These are phyloP conservation scores for Backusella mclennaniae DNA, from an alignment of 192 early-diverging fungal genomes.

Conservation along the genomic window DNA sequence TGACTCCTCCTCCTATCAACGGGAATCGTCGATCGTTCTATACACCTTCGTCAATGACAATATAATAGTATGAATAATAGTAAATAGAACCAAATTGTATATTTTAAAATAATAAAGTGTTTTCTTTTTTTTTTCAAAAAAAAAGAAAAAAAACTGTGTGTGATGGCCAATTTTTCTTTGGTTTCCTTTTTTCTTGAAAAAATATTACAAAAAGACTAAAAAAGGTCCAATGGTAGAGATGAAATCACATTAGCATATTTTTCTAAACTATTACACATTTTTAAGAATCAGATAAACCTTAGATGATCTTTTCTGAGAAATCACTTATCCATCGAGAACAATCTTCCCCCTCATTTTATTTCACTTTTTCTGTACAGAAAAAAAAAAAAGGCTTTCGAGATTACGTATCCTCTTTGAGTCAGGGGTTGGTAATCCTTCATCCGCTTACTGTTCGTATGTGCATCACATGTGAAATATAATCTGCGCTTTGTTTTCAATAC, in stretches of 20 bases:
- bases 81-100: neutral
- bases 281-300: slow-evolving; percentile 7
- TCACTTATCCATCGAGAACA: neutral
- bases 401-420: too few relatives aligned
- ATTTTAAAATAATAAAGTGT: neutral
- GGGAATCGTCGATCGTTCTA: neutral
- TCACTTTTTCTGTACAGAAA: neutral
- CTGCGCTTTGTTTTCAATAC: neutral
- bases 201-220: neutral
- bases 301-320: neutral
- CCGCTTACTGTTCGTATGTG: neutral
- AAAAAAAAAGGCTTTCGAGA: neutral
- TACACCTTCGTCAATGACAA: slow-evolving; percentile 8
- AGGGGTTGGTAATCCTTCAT: too few relatives aligned
- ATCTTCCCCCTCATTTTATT: neutral
- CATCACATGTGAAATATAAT: neutral
- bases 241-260: neutral
- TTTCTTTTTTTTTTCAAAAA: neutral
- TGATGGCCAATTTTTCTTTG: neutral
- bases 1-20: neutral
- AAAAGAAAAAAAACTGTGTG: neutral
- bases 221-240: neutral
- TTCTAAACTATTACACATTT: neutral
- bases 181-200: neutral
- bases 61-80: neutral